Evolutionary conservation across 2,329 filamentous ascomycete species (phyloP).

Genomic region (Colletotrichum australisinense): DNA sequence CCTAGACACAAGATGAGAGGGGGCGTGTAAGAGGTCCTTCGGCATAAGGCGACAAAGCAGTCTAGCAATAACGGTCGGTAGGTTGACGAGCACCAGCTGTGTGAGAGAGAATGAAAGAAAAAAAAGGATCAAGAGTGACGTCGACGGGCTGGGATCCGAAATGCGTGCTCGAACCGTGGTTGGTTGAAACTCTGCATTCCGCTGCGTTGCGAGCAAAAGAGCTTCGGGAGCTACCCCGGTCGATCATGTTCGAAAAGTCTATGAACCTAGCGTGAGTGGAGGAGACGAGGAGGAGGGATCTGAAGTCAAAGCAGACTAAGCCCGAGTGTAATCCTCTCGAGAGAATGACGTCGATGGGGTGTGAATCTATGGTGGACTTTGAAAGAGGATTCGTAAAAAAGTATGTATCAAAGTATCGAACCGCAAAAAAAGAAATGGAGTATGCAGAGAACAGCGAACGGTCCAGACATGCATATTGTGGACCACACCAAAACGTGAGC

Average conservation of each 20-base stretch:
- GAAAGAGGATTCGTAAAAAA: no score
- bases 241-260: neutral
- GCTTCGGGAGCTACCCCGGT: neutral
- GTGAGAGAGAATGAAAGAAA: neutral
- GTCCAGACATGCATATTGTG: constrained; percentile 21
- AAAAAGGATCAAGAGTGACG: neutral
- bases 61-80: neutral
- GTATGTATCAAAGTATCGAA: no score
- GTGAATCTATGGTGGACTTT: neutral
- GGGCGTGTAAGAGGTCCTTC: neutral
- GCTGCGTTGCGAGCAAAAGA: neutral
- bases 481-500: neutral
- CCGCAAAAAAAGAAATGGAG: neutral
- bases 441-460: constrained; percentile 14
- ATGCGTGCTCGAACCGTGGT: neutral
- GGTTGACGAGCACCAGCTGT: neutral
- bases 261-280: no score
- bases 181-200: neutral
- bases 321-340: neutral
- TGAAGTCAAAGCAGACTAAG: constrained; percentile 14
- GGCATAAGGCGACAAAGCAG: neutral
- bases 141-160: neutral
- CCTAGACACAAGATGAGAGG: neutral
- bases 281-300: neutral
- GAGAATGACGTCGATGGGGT: constrained; percentile 22